These are phyloP conservation scores for Claviceps capensis DNA, from an alignment of 2,329 filamentous ascomycete genomes.

Conservation along the genomic window DNA sequence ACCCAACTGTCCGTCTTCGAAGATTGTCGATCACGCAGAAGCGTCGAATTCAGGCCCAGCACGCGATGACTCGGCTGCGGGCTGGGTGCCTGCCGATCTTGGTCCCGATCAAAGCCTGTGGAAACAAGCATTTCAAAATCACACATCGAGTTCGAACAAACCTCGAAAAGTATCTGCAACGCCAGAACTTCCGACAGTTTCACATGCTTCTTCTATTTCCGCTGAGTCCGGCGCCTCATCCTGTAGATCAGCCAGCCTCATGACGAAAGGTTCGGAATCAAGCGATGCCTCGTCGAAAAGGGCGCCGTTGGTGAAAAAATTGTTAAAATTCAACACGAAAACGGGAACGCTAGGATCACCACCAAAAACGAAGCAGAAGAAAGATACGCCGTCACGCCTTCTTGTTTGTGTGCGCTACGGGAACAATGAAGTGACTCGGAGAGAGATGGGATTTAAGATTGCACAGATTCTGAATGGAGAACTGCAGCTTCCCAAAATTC, in stretches of 20 bases:
- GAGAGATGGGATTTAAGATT: slow-evolving; percentile 45
- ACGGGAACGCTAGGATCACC: slow-evolving; percentile 51
- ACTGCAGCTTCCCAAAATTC: slow-evolving; percentile 13
- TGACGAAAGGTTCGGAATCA: not conserved
- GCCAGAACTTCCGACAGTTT: not conserved
- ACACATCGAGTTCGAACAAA: not conserved
- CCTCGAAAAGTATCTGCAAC: not conserved
- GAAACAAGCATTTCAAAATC: not conserved
- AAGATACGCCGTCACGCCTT: slow-evolving; percentile 16
- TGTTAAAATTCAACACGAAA: slow-evolving; percentile 43
- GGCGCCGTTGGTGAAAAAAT: slow-evolving; percentile 17
- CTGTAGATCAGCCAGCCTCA: not conserved
- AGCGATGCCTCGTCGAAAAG: slow-evolving; percentile 12
- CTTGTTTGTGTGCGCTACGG: slow-evolving; percentile 49
- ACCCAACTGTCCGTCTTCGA: slow-evolving; percentile 5
- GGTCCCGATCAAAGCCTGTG: not conserved
- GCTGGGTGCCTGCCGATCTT: not conserved
- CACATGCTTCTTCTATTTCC: not conserved
- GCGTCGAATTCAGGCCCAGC: not conserved
- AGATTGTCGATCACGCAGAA: slow-evolving; percentile 2
- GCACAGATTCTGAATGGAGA: slow-evolving; percentile 40
- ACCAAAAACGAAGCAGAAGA: slow-evolving; percentile 35
- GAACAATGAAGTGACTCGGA: slow-evolving; percentile 27
- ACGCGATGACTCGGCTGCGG: not conserved
- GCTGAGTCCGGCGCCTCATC: not conserved